phyloP scores from a whole-genome alignment of 148 eudicot genomes.

The Camellia japonica region DNA sequence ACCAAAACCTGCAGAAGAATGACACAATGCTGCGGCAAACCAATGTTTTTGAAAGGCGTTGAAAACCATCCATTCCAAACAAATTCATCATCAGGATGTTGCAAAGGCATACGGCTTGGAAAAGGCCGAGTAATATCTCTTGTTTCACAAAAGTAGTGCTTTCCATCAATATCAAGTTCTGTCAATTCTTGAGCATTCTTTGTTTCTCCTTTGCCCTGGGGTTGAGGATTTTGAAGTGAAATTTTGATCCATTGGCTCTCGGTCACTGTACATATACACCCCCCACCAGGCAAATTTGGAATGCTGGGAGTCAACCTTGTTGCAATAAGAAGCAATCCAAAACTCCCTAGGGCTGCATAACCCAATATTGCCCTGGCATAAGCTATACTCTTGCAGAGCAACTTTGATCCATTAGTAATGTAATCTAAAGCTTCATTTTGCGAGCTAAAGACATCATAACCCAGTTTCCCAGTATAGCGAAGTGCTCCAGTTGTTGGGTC shows the following conservation, averaged over 20 bases:
- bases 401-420: conserved; percentile 79
- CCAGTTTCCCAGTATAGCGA: conserved; percentile 53
- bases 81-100: conserved; percentile 89
- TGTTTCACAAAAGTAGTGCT: conserved; percentile 87
- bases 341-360: conserved; percentile 80
- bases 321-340: conserved; percentile 78
- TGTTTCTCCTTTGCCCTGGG: conserved; percentile 81
- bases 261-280: conserved; percentile 72
- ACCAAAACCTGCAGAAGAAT: conserved; percentile 77
- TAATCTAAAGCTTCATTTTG: conserved; percentile 85
- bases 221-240: conserved; percentile 81
- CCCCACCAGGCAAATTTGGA: conserved; percentile 86
- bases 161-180: conserved; percentile 93
- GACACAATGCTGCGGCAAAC: conserved; percentile 86
- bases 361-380: conserved; percentile 89
- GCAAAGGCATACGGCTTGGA: conserved; percentile 77
- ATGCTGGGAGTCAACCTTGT: conserved; percentile 73
- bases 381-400: conserved; percentile 56
- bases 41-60: conserved; percentile 70
- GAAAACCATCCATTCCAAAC: conserved; percentile 96
- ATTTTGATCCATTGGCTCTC: conserved; percentile 93
- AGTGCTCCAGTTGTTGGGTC: conserved; percentile 96
- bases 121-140: conserved; percentile 92
- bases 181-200: conserved; percentile 76
- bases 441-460: conserved; percentile 74